Base-by-base conservation (phyloP, 768 basidiomycete genomes). In the Sutorius australiensis region DNA sequence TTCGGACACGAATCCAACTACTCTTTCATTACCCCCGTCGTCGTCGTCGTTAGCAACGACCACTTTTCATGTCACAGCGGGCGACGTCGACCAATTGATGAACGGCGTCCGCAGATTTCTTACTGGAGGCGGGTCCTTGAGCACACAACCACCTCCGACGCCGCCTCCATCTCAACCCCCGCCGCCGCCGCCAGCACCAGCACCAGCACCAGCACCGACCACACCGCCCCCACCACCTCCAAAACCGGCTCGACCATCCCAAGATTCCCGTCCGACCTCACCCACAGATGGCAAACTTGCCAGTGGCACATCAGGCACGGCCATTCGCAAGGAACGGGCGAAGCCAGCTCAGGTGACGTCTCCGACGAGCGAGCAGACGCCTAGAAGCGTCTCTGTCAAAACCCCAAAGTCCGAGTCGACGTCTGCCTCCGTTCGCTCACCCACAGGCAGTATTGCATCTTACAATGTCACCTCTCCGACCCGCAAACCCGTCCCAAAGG, bases 21-120 rank as follows among this genome's bases (percentile, higher is more conserved):
- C 46, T 30, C 19, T n/a, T 17, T 13, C 12, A 16, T 46, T 37
- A 6, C 38, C 24, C 7, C 46, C 38, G 3, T 9, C 24, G 8
- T n/a, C 43, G 13, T 28, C 50, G 38, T 27, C 46, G 39, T 50
- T 36, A 24, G 44, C 51, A 53, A 46, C 56, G 48, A 64, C 60
- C 21, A 45, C 53, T 32, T 46, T 67, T 55, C 31, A 65, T 65
- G 64, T 52, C 53, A 60, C 24, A 54, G 39, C 53, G 8, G 45
- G 51, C 54, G 55, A 60, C 61, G 52, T 53, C 54, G 49, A 55
- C 36, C 45, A 49, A 58, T 55, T 54, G 65, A 87, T 87, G 86
- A 84, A 87, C 78, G 83, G 84, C 62, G 83, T 87, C 57, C 84
- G 83, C 61, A 79, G 82, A 72, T 75, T 87, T 59, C 77, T 86